Evolutionary conservation across 1,284 basidiomycete species (phyloP).

Genomic region (Termitomyces sp.): DNA sequence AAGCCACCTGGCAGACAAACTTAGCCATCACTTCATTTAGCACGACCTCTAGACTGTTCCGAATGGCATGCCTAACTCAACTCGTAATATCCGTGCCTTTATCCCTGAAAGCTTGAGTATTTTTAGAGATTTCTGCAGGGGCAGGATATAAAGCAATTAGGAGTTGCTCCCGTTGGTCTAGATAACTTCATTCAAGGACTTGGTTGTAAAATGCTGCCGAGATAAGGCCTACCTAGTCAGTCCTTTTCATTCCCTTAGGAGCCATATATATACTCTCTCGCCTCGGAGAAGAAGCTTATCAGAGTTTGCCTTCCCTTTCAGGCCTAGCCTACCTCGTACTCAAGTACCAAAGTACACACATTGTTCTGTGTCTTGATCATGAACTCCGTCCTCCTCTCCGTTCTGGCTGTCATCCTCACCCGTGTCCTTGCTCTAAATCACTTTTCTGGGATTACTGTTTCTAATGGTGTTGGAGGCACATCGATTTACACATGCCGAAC

Average conservation of each 20-base stretch:
- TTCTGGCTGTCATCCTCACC: not conserved
- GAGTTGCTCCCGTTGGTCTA: not conserved
- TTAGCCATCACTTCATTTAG: not conserved
- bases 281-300: not conserved
- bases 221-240: not conserved
- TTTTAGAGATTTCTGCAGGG: not conserved
- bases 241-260: not conserved
- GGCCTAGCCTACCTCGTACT: not conserved
- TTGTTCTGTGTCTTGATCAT: constrained; percentile 13
- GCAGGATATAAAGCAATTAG: not conserved
- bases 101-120: not conserved
- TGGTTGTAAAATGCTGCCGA: not conserved
- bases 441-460: constrained; percentile 17
- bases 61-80: not conserved
- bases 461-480: constrained; percentile 25
- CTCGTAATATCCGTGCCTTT: not conserved
- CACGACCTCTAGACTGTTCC: not conserved
- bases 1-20: not conserved
- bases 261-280: not conserved
- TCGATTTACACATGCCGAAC: constrained; percentile 27
- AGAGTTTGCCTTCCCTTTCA: not conserved
- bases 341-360: constrained; percentile 11
- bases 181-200: not conserved
- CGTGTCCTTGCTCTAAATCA: constrained; percentile 5
- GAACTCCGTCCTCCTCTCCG: not conserved